Base-by-base conservation (phyloP, 129 eudicot species). In the Flaveria trinervia region DNA sequence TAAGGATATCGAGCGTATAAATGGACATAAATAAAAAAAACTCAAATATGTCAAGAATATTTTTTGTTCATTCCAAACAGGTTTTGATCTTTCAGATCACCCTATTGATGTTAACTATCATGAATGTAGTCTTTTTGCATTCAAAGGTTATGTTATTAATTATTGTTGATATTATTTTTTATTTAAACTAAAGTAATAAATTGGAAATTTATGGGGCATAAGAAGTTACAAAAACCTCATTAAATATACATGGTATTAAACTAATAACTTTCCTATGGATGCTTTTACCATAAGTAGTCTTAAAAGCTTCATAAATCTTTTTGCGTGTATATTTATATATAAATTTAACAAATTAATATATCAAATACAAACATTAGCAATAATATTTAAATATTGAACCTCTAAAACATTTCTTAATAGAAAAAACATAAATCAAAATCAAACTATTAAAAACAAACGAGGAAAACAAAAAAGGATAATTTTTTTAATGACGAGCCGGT, bases 121-220 rank as follows among this genome's bases (percentile, higher is more conserved):
- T 55, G 1, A 60, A 16, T 45, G 13, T 45, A 59, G 70, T 45
- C 70, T 75, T 23, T 74, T 71, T 57, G 45, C 61, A 50, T 71
- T 71, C 61, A 28, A n/a, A 30, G 75, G 62, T 71, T 71, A 71
- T 70, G 18, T 66, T 54, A 54, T 54, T 17, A 17, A 2, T 26
- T 36, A 9, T 15, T 48, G 25, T 46, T 2, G 59, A 66, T 28
- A 10, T 41, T 43, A 8, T 36, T 36, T 36, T 33, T 54, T 54
- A 54, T 17, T 16, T 54, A 20, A 68, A 26, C 15, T 13, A 30
- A 70, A 22, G 74, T 49, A 49, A 14, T n/a, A 50, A 67, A 44
- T 17, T 43, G 36, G 72, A 39, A 44, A 67, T 43, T 43, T 68
- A 68, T 18, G 54, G 44, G n/a, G 72, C 72, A 18, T 66, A 25